These are phyloP conservation scores for Syzygium malaccense DNA, from an alignment of 441 rosid species.

Conservation along the genomic window DNA sequence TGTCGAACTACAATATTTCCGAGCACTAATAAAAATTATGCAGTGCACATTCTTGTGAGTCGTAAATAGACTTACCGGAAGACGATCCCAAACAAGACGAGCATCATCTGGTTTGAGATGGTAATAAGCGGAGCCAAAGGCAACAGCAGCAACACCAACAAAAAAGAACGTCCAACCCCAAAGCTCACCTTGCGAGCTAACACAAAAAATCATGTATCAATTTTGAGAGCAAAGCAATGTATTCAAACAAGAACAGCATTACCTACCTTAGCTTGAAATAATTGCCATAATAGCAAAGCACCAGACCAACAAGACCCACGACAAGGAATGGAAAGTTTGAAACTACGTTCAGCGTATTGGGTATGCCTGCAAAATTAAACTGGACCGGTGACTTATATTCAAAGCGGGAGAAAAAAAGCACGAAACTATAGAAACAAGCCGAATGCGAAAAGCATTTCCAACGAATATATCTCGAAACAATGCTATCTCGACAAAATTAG, in stretches of 20 bases:
- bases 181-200: conserved; percentile 82
- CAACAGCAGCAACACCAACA: conserved; percentile 80
- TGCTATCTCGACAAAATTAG: background rate
- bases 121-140: conserved; percentile 76
- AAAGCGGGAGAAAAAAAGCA: background rate
- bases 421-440: background rate
- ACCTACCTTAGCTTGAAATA: conserved; percentile 76
- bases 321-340: conserved; percentile 92
- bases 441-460: background rate
- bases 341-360: conserved; percentile 65
- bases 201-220: background rate
- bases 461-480: background rate
- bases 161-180: conserved; percentile 82
- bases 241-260: background rate
- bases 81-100: conserved; percentile 89
- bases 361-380: conserved; percentile 52
- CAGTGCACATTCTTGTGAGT: background rate
- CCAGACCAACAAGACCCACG: conserved; percentile 71
- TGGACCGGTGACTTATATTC: background rate
- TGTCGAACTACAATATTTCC: background rate
- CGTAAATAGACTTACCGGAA: conserved; percentile 48
- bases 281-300: conserved; percentile 65
- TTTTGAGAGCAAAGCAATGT: background rate
- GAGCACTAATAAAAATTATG: background rate
- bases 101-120: conserved; percentile 89